Evolutionary conservation across 148 eudicot species (phyloP), one percentile per base, ranked within the genome.

Genomic region (Gaultheria prostrata): DNA sequence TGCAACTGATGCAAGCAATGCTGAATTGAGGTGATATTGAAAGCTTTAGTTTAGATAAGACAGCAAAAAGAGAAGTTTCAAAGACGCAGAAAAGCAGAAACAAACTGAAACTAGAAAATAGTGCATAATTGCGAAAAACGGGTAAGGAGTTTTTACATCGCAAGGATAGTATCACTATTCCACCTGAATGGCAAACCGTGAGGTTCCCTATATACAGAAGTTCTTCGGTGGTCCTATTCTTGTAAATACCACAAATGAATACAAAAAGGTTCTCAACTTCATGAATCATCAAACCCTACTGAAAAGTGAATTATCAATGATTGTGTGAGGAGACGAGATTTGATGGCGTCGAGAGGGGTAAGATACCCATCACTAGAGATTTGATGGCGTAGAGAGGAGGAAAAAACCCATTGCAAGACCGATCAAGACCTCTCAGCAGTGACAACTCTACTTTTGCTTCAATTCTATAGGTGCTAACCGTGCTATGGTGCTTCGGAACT

Each of bases 191-290:
- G 18, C n/a, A 59, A 80, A 61, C 28, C 7, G 2, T 79, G 71
- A 9, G 28, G 50, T 46, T 26, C 26, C 49, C 30, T 80, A 67
- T 80, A 26, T 65, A 65, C 76, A 80, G 32, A 65, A n/a, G 74
- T 45, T 80, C 71, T 39, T 18, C 26, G 10, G 35, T 80, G 35
- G 53, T 80, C n/a, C 59, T 80, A 11, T 26, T 46, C 26, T 48
- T n/a, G 32, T 18, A 49, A 46, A 48, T 14, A 67, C 49, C 61
- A 67, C 43, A 35, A 61, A 13, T 13, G 24, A 63, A 21, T 9
- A 24, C 50, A 46, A 0, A 80, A 61, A 63, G 24, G 56, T 48
- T 14, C 1, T 20, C 74, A 15, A 80, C 49, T 18, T 24, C 82
- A 61, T 80, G 82, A 80, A 45, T 61, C 54, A 24, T 39, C 15